Evolutionary conservation across 345 rosid genomes (phyloP).

Genomic region (rapeseed (Brassica napus)): DNA sequence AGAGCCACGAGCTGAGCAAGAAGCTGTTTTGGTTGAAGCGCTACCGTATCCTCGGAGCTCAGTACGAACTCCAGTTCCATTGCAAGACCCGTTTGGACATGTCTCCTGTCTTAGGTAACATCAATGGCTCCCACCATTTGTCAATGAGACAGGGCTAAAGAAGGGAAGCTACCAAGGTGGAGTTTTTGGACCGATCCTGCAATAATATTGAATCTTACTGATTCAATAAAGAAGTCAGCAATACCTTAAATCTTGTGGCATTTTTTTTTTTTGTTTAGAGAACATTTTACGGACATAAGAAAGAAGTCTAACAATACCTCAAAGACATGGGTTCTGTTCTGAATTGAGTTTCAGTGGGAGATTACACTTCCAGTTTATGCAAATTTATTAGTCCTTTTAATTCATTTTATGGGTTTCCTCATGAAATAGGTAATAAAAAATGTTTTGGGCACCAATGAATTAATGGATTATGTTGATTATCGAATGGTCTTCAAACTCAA

Average conservation of each 20-base stretch:
- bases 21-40: conserved; percentile 40
- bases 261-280: neutral
- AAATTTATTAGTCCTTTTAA: neutral
- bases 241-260: neutral
- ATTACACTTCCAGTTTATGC: neutral
- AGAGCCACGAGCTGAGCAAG: conserved; percentile 39
- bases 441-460: neutral
- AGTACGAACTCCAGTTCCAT: conserved; percentile 36
- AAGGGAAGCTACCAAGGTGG: neutral
- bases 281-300: neutral
- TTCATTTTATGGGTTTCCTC: neutral
- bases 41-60: conserved; percentile 38
- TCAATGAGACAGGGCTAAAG: conserved; percentile 11
- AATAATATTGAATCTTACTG: conserved; percentile 11
- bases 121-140: conserved; percentile 12
- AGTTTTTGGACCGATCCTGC: neutral
- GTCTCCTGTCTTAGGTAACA: conserved; percentile 11
- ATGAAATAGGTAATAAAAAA: neutral
- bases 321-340: neutral
- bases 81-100: conserved; percentile 42
- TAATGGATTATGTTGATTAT: no score
- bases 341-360: neutral
- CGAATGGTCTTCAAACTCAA: no score
- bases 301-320: neutral
- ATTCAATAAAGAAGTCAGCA: neutral